Evolutionary conservation across 768 basidiomycete species (phyloP), one percentile per base, ranked within the genome.

Genomic region (Mycena capillaripes): DNA sequence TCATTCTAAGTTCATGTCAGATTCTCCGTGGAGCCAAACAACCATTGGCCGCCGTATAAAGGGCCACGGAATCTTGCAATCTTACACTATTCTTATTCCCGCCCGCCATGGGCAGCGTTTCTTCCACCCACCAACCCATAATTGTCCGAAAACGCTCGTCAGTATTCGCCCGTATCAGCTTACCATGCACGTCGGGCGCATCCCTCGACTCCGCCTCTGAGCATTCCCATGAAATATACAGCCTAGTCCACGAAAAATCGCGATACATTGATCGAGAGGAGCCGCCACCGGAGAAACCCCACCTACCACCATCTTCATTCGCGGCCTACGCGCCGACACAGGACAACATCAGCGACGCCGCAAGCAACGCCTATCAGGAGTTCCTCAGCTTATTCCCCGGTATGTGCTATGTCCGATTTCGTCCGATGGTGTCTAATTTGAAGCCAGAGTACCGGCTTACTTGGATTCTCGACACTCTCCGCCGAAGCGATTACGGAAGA

Each of bases 391-490:
- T 55, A 23, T 79, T 75, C 56, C 78, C 78, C 23, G 77, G 78
- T 78, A 59, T 32, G 77, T 65, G 34, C 65, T 52, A 17, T 34
- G 56, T 36, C 38, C 9, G 6, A 16, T 19, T 58, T 48, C 46
- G 53, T 14, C 36, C 30, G 17, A 29, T 55, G 62, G 36, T 25
- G 11, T 57, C 23, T 65, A 27, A 53, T 32, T 61, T 34, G 44
- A 48, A 30, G 48, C 65, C 84, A 80, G 91, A 92, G 79, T 94
- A 93, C 74, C 86, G 86, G 57, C 84, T 84, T 19, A 93, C 93
- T 9, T 92, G 92, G 90, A 91, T 91, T 67, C 78, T 94, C 65
- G 93, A 94, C 76, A 86, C 88, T 0, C 86, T 94, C 19, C 89
- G 92, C 57, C 84, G 87, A 73, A 90, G 86, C 0, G 92, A 94